Evolutionary conservation across 805 yeast genomes (phyloP), one percentile per base, ranked within the genome.

Genomic region (Jamesozyma hellenica): DNA sequence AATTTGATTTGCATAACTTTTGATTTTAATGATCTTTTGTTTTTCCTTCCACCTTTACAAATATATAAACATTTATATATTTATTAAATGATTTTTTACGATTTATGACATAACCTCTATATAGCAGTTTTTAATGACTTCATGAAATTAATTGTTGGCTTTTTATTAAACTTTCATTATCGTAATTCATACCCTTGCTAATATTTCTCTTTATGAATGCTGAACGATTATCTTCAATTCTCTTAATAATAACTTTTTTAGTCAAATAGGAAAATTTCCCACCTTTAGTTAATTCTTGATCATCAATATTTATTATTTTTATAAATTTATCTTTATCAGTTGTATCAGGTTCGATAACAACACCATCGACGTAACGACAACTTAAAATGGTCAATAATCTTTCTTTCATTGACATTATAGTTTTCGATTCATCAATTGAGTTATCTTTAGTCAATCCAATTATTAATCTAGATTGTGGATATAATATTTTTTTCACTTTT

Each of bases 351-450:
- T 38, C 63, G 27, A 90, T 58, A 1, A 92, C 66, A 3, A 86
- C 67, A 1, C 82, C 86, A 55, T 86, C 94, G 25, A 87, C 86
- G 50, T 82, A 82, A 40, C 72, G 71, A 61, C 96, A 86, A 60
- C 90, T 96, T 51, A 92, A 64, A 6, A 87, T 88, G 59, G 96
- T 86, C 44, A 92, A 65, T 0, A 88, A 72, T 44, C 97, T 72
- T 60, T 92, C 97, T 44, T 81, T 74, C 15, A 83, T 51, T 52
- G 83, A 86, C 96, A 92, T 92, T 30, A 87, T 77, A 6, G 35
- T 40, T 25, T 32, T 35, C 3, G 9, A 16, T 4, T 26, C 15
- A 10, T 28, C 28, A 7, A 28, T 17, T 21, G 33, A 94, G 52
- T 76, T 75, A 49, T 76, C 77, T 51, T 76, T 74, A 51, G 67